Percentiles rank a stretch among this genome's conserved stretches.
Evolutionary conservation across 2,329 filamentous ascomycete genomes (phyloP).

Genomic region (Huntiella bhutanensis): DNA sequence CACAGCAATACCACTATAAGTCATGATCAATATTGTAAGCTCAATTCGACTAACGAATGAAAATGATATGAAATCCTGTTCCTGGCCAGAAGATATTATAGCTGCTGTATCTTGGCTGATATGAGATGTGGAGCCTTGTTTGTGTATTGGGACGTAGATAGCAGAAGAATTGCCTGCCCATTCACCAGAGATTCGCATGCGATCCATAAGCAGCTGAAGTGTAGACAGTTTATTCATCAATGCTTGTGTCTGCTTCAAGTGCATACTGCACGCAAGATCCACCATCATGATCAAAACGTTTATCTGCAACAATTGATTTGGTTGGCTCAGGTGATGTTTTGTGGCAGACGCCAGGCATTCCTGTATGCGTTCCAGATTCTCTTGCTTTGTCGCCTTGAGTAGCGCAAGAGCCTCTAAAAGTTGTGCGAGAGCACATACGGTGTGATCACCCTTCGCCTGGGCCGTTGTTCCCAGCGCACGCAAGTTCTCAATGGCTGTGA

Average conservation of each 20-base stretch:
- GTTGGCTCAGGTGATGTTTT: constrained; percentile 48
- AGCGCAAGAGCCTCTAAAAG: constrained; percentile 52
- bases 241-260: constrained; percentile 38
- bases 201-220: constrained; percentile 44
- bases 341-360: constrained; percentile 54
- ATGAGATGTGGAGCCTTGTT: constrained; percentile 18
- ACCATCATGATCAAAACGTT: constrained; percentile 46
- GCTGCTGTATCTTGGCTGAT: constrained; percentile 39
- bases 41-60: constrained; percentile 42
- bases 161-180: constrained; percentile 30
- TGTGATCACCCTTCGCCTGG: constrained; percentile 38
- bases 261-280: constrained; percentile 51
- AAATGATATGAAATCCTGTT: constrained; percentile 37
- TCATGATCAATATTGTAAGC: constrained; percentile 34
- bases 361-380: constrained; percentile 51
- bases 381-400: constrained; percentile 42
- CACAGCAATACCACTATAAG: constrained; percentile 32
- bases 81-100: constrained; percentile 30
- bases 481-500: constrained; percentile 48
- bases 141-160: constrained; percentile 36
- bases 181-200: constrained; percentile 25
- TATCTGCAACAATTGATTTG: constrained; percentile 46
- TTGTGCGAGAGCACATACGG: constrained; percentile 45
- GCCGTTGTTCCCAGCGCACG: constrained; percentile 42
- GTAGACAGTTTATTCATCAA: constrained; percentile 40